phyloP scores from a whole-genome alignment of 768 basidiomycete species.

The Lyophyllum shimeji region DNA sequence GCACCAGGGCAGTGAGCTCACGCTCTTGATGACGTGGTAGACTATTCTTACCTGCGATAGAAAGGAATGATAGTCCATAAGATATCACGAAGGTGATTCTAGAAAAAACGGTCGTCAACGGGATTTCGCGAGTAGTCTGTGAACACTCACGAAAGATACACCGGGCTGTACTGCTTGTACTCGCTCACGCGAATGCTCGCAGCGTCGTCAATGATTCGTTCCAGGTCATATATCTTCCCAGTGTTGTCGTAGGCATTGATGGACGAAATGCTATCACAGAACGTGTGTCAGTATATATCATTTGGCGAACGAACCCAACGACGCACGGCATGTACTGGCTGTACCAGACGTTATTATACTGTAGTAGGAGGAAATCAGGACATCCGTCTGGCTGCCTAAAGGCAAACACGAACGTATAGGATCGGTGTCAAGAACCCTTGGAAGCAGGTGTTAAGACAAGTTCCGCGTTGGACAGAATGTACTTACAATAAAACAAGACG shows the following conservation, averaged over 20 bases:
- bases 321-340: constrained; percentile 58
- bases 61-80: constrained; percentile 61
- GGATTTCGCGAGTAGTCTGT: background rate
- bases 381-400: background rate
- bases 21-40: background rate
- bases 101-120: background rate
- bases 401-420: constrained; percentile 35
- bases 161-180: constrained; percentile 47
- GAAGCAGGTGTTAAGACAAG: constrained; percentile 2
- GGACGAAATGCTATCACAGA: constrained; percentile 38
- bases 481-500: constrained; percentile 62
- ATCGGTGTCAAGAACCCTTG: constrained; percentile 51
- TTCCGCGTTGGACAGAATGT: background rate
- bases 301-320: background rate
- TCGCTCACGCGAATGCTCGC: constrained; percentile 40
- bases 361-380: constrained; percentile 17
- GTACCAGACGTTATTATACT: constrained; percentile 57
- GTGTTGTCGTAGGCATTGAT: constrained; percentile 60
- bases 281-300: constrained; percentile 10
- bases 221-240: constrained; percentile 43
- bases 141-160: constrained; percentile 42
- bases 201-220: constrained; percentile 38
- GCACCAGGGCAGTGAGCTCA: background rate
- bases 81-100: constrained; percentile 56
- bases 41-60: constrained; percentile 51